These are phyloP conservation scores for Blastobotrys elegans DNA, from an alignment of 1,139 yeast species.

Conservation along the genomic window DNA sequence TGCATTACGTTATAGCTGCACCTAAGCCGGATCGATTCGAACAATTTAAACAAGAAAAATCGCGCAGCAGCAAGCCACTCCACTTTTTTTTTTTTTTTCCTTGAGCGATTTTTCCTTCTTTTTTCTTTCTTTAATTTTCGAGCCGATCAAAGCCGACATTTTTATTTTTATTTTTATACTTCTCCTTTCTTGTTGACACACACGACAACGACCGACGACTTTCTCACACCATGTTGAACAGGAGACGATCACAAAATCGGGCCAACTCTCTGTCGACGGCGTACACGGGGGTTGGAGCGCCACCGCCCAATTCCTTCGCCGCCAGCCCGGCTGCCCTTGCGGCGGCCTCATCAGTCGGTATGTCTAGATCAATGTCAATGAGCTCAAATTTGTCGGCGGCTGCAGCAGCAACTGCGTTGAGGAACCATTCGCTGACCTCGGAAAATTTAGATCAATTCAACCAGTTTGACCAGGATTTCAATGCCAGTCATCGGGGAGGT, in stretches of 20 bases:
- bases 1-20: too few relatives aligned
- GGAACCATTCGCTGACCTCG: slow-evolving; percentile 34
- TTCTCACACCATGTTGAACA: slow-evolving; percentile 16
- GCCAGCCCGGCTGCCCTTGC: slow-evolving; percentile 38
- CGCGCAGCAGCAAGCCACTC: background rate
- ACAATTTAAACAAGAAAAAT: background rate
- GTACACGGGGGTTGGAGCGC: slow-evolving; percentile 31
- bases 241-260: slow-evolving; percentile 19
- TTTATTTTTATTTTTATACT: background rate
- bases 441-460: slow-evolving; percentile 19
- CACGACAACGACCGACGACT: too few relatives aligned
- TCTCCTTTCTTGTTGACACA: background rate
- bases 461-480: slow-evolving; percentile 1
- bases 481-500: background rate
- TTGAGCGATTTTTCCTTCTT: background rate
- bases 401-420: slow-evolving; percentile 37
- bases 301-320: slow-evolving; percentile 26
- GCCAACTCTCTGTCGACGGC: slow-evolving; percentile 17
- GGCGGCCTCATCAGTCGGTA: slow-evolving; percentile 41
- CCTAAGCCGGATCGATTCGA: too few relatives aligned
- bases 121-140: background rate
- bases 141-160: background rate
- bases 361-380: slow-evolving; percentile 16
- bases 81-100: background rate
- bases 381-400: slow-evolving; percentile 25